Percentiles rank a stretch among this genome's conserved stretches.
phyloP scores from a whole-genome alignment of 257 asterid genomes.

The Solanum pennellii region DNA sequence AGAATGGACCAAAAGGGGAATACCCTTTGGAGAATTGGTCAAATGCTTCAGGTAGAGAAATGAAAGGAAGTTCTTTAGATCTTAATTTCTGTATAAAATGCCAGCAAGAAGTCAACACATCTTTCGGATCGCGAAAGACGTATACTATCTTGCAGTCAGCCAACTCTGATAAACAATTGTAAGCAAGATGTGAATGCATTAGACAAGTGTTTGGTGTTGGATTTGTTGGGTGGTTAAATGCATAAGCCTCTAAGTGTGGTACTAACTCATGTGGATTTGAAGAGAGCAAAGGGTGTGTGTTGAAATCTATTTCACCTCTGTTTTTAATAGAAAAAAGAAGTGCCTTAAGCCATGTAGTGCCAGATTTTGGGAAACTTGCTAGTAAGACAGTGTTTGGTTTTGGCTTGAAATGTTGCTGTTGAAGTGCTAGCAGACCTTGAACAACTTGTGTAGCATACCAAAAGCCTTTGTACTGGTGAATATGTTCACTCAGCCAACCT shows the following conservation, averaged over 20 bases:
- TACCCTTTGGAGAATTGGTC: constrained; percentile 22
- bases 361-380: constrained; percentile 17
- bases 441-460: constrained; percentile 11
- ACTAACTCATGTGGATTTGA: constrained; percentile 19
- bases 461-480: constrained; percentile 9
- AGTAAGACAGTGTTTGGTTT: constrained; percentile 4
- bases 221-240: constrained; percentile 1
- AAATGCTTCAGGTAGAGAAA: constrained; percentile 21
- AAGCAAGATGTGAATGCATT: constrained; percentile 13
- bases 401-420: constrained; percentile 5
- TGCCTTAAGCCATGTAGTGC: constrained; percentile 23
- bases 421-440: constrained; percentile 12
- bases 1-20: constrained; percentile 30
- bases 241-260: constrained; percentile 5
- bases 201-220: constrained; percentile 6
- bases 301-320: not conserved
- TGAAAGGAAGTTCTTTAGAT: not conserved
- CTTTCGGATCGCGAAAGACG: constrained; percentile 25
- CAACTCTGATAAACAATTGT: not conserved
- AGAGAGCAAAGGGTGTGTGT: constrained; percentile 10
- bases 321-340: constrained; percentile 10
- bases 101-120: constrained; percentile 37
- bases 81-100: constrained; percentile 25
- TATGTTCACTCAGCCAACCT: constrained; percentile 11
- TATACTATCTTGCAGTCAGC: constrained; percentile 11